Evolutionary conservation across 2,329 filamentous ascomycete species (phyloP).

Genomic region (Raffaelea ambrosiae): DNA sequence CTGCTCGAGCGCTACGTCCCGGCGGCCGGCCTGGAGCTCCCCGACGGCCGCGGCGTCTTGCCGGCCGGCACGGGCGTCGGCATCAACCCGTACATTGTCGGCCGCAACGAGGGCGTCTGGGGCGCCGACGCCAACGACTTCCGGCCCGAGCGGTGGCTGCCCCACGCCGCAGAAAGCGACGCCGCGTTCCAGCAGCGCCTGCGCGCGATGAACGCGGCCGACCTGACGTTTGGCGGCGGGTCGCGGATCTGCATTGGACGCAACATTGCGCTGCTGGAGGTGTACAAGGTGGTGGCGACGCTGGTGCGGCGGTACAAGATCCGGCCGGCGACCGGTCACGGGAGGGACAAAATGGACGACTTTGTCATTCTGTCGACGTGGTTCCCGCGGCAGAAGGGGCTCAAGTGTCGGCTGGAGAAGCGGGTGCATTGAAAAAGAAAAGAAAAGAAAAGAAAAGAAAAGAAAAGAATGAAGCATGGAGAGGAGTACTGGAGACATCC

Average conservation of each 20-base stretch:
- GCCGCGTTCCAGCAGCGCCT: conserved; percentile 18
- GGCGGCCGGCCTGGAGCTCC: background rate
- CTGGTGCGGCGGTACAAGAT: conserved; percentile 30
- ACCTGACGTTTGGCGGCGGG: conserved; percentile 30
- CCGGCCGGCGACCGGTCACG: conserved; percentile 12
- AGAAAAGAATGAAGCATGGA: too few species aligned
- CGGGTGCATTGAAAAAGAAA: too few species aligned
- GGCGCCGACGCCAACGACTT: conserved; percentile 35
- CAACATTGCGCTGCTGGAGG: conserved; percentile 23
- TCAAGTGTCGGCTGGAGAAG: conserved; percentile 13
- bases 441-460: too few species aligned
- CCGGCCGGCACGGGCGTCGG: conserved; percentile 18
- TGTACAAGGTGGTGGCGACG: conserved; percentile 30
- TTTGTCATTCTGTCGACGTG: conserved; percentile 14
- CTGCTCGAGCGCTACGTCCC: conserved; percentile 5
- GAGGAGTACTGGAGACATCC: too few species aligned
- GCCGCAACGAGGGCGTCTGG: conserved; percentile 27
- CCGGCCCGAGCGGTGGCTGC: conserved; percentile 39
- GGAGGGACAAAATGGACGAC: conserved; percentile 3
- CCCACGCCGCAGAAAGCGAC: conserved; percentile 13
- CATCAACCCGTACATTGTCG: conserved; percentile 26
- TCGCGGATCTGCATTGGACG: conserved; percentile 30
- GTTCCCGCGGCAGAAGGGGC: conserved; percentile 11
- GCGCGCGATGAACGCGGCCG: conserved; percentile 26
- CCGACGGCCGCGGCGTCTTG: conserved; percentile 7